phyloP scores from a whole-genome alignment of 257 asterid species.

The Rhazya stricta region DNA sequence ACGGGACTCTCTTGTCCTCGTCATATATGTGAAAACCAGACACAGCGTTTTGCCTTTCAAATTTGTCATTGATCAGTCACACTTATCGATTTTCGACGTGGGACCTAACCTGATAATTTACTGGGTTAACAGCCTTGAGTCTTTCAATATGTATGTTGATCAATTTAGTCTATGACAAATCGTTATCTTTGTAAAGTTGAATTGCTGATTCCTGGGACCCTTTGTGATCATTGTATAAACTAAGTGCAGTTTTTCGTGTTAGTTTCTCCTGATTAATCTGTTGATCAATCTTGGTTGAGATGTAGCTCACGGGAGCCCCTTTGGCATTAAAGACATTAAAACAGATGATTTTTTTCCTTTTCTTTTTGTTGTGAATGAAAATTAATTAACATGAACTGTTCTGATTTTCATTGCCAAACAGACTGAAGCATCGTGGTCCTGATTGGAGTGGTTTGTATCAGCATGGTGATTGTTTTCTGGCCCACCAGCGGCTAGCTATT shows the following conservation, averaged over 20 bases:
- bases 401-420: slow-evolving; percentile 17
- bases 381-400: background rate
- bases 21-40: slow-evolving; percentile 6
- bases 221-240: background rate
- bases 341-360: background rate
- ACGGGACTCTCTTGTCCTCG: background rate
- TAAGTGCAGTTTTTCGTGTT: background rate
- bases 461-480: slow-evolving; percentile 62
- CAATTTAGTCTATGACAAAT: no score
- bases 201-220: background rate
- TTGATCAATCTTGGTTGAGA: background rate
- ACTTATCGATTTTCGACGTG: background rate
- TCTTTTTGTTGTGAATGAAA: background rate
- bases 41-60: background rate
- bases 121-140: background rate
- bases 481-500: slow-evolving; percentile 92
- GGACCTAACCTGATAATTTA: background rate
- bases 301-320: background rate
- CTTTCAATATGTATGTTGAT: background rate
- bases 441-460: slow-evolving; percentile 97
- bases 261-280: background rate
- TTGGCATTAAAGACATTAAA: background rate
- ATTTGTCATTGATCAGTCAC: background rate
- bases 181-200: background rate
- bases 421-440: slow-evolving; percentile 99